Evolutionary conservation across 2,329 filamentous ascomycete genomes (phyloP), one percentile per base, ranked within the genome.

Genomic region (Xylaria hypoxylon): DNA sequence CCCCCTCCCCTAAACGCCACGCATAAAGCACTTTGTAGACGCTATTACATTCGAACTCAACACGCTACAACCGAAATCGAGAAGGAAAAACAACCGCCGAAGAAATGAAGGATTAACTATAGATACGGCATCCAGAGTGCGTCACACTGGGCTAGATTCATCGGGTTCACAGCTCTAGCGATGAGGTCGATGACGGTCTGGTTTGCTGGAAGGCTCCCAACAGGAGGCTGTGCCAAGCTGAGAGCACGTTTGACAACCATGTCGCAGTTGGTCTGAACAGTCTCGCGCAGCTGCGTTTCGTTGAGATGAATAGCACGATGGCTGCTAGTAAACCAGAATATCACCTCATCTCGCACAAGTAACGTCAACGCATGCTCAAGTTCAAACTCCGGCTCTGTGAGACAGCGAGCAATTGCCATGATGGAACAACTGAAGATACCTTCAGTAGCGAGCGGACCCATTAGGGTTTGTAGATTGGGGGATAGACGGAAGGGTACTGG

Each of bases 111-210:
- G 17, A 44, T 22, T 22, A 45, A 67, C 80, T 84, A 98, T 76
- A 98, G 82, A 83, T 97, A 99, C 26, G 93, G 91, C 95, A 98
- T 98, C 94, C 96, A 99, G 73, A 99, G 82, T 65, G 94, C 90
- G 84, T 99, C 96, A 75, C 92, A 94, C 79, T 92, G 88, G 50
- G 92, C 90, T 80, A 99, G 79, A 78, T 96, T 94, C 82, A 92
- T 89, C 1, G 96, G 96, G 80, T 97, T 96, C 17, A 97, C 94
- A 1, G 95, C 94, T 81, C 91, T 91, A n/a, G 92, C 92, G 68
- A 99, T 92, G 68, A 96, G 81, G 80, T 99, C 96, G 75, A 99
- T 95, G 33, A 97, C 93, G 45, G 95, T 98, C 85, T 99, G 96
- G 79, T 97, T 97, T 26, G 95, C 95, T 6, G 96, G 96, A 72